These are phyloP conservation scores for Nicotiana knightiana DNA, from an alignment of 257 asterid species.

Conservation along the genomic window DNA sequence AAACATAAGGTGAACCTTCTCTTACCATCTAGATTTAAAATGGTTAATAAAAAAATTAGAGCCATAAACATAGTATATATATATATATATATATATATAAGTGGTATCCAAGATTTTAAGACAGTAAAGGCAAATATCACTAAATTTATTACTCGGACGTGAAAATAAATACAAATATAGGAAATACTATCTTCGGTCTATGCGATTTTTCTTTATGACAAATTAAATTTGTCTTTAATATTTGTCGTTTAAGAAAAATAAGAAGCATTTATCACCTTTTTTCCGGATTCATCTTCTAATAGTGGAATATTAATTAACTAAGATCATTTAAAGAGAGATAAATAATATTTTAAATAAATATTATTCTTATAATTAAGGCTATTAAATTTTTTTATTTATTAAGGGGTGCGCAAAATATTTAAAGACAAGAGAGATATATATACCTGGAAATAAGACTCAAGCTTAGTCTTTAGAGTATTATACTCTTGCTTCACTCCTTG, in stretches of 20 bases:
- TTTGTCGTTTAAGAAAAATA: too few species aligned
- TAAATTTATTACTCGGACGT: background rate
- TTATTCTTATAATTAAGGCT: too few species aligned
- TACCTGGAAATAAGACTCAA: constrained; percentile 70
- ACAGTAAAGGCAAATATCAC: background rate
- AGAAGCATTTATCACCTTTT: background rate
- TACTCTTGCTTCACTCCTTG: constrained; percentile 61
- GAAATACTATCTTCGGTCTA: background rate
- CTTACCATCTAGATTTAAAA: background rate
- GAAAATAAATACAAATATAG: background rate
- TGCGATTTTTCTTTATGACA: background rate
- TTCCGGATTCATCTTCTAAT: background rate
- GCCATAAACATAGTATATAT: background rate
- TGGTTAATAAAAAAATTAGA: background rate
- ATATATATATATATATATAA: background rate
- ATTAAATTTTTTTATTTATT: background rate
- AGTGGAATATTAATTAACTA: background rate
- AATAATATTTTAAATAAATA: background rate
- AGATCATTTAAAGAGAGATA: background rate
- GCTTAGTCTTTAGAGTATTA: constrained; percentile 53
- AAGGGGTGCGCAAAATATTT: too few species aligned
- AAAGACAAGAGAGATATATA: background rate
- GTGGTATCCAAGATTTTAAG: background rate
- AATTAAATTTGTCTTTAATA: background rate
- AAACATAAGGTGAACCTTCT: background rate